phyloP scores from a whole-genome alignment of 2,329 filamentous ascomycete species.

The Penicillium palitans region DNA sequence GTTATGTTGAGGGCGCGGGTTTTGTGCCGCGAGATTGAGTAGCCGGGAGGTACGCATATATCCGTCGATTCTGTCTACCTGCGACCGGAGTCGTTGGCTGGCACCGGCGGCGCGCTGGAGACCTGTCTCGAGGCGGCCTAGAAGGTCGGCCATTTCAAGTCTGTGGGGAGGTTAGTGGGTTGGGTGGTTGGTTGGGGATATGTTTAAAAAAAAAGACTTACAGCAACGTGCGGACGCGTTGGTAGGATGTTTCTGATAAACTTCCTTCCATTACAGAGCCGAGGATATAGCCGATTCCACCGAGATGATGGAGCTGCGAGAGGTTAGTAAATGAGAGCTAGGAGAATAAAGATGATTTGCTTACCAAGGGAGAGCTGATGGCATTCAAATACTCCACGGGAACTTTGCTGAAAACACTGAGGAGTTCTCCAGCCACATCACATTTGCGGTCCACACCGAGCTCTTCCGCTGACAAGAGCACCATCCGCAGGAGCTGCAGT shows the following conservation, averaged over 20 bases:
- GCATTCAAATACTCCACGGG: conserved; percentile 49
- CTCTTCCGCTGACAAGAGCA: conserved; percentile 43
- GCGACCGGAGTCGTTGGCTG: conserved; percentile 41
- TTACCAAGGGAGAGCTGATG: conserved; percentile 49
- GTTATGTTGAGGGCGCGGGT: conserved; percentile 12
- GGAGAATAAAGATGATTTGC: neutral
- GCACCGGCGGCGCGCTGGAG: conserved; percentile 44
- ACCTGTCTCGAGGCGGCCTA: conserved; percentile 46
- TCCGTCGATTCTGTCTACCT: conserved; percentile 48
- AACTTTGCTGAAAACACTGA: conserved; percentile 47
- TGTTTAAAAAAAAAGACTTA: conserved; percentile 17
- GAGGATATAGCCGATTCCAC: conserved; percentile 52
- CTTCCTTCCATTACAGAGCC: conserved; percentile 49
- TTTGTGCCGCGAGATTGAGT: conserved; percentile 12
- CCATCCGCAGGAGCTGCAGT: conserved; percentile 51
- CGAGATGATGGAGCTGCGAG: conserved; percentile 47
- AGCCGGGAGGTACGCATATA: conserved; percentile 39
- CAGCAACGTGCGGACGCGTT: conserved; percentile 45
- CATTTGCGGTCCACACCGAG: conserved; percentile 48
- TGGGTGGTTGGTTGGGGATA: neutral
- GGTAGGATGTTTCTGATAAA: conserved; percentile 46
- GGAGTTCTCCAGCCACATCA: conserved; percentile 47
- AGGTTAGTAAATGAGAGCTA: neutral
- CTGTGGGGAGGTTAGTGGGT: conserved; percentile 7
- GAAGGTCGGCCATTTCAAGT: conserved; percentile 48